Evolutionary conservation across 192 early-diverging fungal genomes (phyloP).

Genomic region (Coemansia sp.): DNA sequence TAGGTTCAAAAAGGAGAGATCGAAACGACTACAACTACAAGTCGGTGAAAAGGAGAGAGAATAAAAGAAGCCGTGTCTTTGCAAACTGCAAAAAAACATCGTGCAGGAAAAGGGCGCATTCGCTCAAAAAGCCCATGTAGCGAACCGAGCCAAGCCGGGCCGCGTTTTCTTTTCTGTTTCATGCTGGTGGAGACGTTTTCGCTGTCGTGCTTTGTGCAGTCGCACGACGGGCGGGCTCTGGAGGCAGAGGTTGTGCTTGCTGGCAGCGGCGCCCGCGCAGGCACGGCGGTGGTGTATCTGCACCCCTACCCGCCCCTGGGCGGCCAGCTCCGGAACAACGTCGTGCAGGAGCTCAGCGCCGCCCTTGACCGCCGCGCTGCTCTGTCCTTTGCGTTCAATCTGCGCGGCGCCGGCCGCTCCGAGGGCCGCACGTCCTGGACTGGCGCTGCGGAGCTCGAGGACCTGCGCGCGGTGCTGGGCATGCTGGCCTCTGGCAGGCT

Average conservation of each 20-base stretch:
- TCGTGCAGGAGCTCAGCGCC: conserved; percentile 30
- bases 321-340: conserved; percentile 50
- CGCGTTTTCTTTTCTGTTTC: background rate
- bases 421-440: conserved; percentile 55
- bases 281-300: conserved; percentile 27
- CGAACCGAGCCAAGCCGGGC: no score
- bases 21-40: conserved; percentile 1
- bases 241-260: conserved; percentile 29
- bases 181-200: conserved; percentile 39
- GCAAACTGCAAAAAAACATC: no score
- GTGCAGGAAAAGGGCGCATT: background rate
- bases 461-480: conserved; percentile 45
- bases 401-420: conserved; percentile 51
- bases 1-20: conserved; percentile 8
- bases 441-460: conserved; percentile 44
- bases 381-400: conserved; percentile 41
- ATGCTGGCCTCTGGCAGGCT: conserved; percentile 24
- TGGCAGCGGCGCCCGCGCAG: background rate
- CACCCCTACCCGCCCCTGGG: conserved; percentile 54
- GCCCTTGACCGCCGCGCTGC: conserved; percentile 20
- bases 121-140: background rate
- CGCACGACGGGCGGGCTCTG: conserved; percentile 50
- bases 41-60: conserved; percentile 2
- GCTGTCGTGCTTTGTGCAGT: conserved; percentile 46
- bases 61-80: background rate